phyloP scores from a whole-genome alignment of 768 basidiomycete species.

The Macrolepiota albuminosa region DNA sequence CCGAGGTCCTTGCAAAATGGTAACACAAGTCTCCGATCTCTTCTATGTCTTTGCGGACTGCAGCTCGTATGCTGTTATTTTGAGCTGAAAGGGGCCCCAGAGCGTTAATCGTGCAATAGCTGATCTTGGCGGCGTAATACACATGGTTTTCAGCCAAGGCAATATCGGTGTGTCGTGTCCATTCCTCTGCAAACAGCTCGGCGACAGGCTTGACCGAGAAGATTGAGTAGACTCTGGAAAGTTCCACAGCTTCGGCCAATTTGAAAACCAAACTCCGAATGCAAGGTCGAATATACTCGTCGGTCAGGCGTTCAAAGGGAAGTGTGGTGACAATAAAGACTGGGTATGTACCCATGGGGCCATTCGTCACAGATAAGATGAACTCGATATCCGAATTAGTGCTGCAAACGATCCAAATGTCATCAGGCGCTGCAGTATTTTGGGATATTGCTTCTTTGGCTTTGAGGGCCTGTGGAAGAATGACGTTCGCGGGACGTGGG shows the following conservation, averaged over 20 bases:
- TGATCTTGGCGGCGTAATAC: conserved; percentile 61
- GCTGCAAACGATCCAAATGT: conserved; percentile 33
- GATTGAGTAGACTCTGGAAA: conserved; percentile 55
- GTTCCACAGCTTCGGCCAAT: conserved; percentile 23
- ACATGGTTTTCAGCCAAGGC: conserved; percentile 26
- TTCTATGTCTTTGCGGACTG: conserved; percentile 28
- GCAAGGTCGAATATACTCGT: conserved; percentile 31
- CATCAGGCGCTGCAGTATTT: conserved; percentile 14
- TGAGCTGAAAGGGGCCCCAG: conserved; percentile 24
- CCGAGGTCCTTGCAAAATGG: conserved; percentile 55
- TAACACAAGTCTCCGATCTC: conserved; percentile 45
- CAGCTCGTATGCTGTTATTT: conserved; percentile 39
- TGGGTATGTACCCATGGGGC: conserved; percentile 55
- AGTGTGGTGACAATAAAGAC: conserved; percentile 55
- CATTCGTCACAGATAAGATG: conserved; percentile 56
- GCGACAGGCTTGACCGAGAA: conserved; percentile 52
- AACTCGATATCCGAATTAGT: conserved; percentile 33
- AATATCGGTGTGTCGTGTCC: conserved; percentile 44
- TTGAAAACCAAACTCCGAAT: conserved; percentile 37
- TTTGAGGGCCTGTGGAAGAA: conserved; percentile 35
- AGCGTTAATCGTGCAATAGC: conserved; percentile 46
- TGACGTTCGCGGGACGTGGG: conserved; percentile 35
- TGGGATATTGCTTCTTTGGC: conserved; percentile 14
- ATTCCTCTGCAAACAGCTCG: conserved; percentile 39
- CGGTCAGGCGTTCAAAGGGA: conserved; percentile 32